Percentiles rank a stretch among this genome's conserved stretches.
Evolutionary conservation across 305 asterid genomes (phyloP).

Genomic region (Rubia peregrina): DNA sequence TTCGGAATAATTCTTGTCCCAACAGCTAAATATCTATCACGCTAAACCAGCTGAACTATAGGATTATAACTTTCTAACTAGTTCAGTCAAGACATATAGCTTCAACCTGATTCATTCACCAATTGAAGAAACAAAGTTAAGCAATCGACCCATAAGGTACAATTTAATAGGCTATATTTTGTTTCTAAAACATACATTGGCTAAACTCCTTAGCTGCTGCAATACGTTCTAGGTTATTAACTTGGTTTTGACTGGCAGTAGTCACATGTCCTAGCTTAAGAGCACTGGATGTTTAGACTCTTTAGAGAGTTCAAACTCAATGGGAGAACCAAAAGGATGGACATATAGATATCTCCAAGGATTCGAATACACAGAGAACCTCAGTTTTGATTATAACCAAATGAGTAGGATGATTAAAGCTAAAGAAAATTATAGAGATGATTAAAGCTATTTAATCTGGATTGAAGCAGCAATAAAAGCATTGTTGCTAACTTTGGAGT

Average conservation of each 20-base stretch:
- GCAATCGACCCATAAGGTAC: neutral
- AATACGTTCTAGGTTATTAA: neutral
- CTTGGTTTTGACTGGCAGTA: neutral
- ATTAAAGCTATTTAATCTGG: no score
- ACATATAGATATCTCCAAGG: neutral
- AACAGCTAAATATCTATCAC: no score
- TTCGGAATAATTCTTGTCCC: no score
- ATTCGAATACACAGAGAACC: neutral
- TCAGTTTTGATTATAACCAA: neutral
- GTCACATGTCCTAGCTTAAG: neutral
- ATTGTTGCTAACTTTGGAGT: constrained; percentile 4
- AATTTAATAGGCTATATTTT: neutral
- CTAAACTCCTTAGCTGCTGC: neutral
- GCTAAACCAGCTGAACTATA: no score
- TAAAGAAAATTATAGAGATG: no score
- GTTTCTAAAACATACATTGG: neutral
- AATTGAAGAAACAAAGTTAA: neutral
- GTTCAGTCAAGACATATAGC: no score
- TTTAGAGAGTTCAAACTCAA: constrained; percentile 1
- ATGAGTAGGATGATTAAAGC: neutral
- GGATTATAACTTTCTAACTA: no score
- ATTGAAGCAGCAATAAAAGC: neutral
- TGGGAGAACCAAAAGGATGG: neutral
- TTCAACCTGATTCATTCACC: neutral
- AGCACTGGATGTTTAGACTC: neutral